Conservation (phyloP, 208 protist species). For the Acanthamoeba healyi region DNA sequence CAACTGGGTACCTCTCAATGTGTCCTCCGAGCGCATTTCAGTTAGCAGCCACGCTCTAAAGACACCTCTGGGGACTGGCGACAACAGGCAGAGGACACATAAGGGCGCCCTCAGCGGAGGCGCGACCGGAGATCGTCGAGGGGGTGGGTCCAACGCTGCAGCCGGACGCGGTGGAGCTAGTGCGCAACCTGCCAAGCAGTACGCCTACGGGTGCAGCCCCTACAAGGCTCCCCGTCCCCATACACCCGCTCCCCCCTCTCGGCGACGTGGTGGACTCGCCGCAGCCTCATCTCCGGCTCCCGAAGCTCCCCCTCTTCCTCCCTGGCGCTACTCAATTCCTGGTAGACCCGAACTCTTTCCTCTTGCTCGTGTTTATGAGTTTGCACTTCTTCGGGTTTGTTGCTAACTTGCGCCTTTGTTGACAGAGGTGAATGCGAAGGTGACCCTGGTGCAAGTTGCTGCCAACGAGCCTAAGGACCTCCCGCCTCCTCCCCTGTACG, state of each 20-base stretch:
- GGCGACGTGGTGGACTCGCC: neutral
- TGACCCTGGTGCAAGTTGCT: neutral
- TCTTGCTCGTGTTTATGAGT: neutral
- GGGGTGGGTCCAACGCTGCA: neutral
- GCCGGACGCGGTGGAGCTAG: neutral
- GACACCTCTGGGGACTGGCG: too few species aligned
- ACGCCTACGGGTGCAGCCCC: conserved; percentile 60
- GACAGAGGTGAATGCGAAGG: neutral
- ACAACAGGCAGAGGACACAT: too few species aligned
- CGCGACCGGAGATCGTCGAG: neutral
- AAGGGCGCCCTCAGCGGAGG: neutral
- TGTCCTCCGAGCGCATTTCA: too few species aligned
- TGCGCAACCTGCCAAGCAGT: neutral
- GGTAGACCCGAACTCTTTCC: neutral
- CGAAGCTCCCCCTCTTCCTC: neutral
- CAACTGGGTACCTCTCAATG: too few species aligned
- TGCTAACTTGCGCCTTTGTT: too few species aligned
- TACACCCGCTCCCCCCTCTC: neutral
- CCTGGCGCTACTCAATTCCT: conserved; percentile 11
- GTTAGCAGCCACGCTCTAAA: too few species aligned
- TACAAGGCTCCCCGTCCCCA: conserved; percentile 27
- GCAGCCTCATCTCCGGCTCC: neutral
- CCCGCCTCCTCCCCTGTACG: neutral
- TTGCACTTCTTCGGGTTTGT: too few species aligned
- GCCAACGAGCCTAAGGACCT: neutral